Base-by-base conservation (phyloP, 148 eudicot genomes). In the Nepenthes mirabilis region DNA sequence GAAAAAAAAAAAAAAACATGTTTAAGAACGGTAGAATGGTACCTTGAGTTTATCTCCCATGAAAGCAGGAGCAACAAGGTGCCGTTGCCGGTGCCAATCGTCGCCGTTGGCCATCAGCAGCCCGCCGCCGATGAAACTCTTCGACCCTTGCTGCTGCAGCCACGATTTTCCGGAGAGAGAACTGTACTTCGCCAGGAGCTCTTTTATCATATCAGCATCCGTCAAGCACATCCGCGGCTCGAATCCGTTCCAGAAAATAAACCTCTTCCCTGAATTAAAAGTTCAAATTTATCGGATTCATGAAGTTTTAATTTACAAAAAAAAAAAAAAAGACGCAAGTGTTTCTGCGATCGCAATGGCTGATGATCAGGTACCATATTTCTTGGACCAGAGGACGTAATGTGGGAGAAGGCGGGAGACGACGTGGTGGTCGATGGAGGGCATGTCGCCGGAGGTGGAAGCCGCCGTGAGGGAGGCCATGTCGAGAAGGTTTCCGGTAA, bases 11-110 rank as follows among this genome's bases (percentile, higher is more conserved):
- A 33, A 34, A 9, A 23, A 23, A 23, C 23, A 0, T 23, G 23
- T 23, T 23, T 23, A 23, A 23, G 23, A 23, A 23, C 23, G 23
- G 23, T 23, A 23, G 23, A 23, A 23, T 23, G 23, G 23, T 68
- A 88, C 97, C 97, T 91, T 91, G 68, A 91, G 88, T 61, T 78
- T 85, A 60, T 91, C 94, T 32, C 82, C 84, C 79, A 72, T 88
- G 80, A 88, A 91, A 56, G 94, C 96, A 1, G 97, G 96, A 36
- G 97, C 89, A 14, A 85, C 83, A 57, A 91, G 80, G 75, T 88
- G 97, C 5, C 97, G 70, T 66, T 91, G 97, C 63, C 86, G 96
- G 40, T 78, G 69, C 97, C 97, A 91, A 60, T 85, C 81, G 5
- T 83, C 68, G 5, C 97, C 97, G 61, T 91, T 91, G 8, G 97